Evolutionary conservation across 192 early-diverging fungal species (phyloP), one percentile per base, ranked within the genome.

Genomic region (Coemansia sp.): DNA sequence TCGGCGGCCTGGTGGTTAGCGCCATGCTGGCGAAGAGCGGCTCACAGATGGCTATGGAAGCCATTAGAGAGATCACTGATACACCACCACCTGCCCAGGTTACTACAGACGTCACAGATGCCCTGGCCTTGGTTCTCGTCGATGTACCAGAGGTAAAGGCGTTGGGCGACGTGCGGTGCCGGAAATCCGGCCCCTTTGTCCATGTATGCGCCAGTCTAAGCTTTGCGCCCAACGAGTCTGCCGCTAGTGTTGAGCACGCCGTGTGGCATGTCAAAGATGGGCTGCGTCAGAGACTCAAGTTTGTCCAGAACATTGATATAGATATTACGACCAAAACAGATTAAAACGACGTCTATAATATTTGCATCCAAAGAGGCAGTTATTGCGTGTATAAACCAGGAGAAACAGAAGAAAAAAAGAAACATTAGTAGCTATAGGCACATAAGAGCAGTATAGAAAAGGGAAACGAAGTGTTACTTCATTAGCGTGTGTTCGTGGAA

Each of bases 401-500:
- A 46, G 34, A 42, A 44, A 48, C 51, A 31, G 41, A 27, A 33
- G 13, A 54, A 33, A 57, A 35, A 21, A 45, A 7, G 35, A 56
- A 41, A 45, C 16, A 65, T 44, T 65, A 35, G 21, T 13, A 53
- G 63, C 42, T 50, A 64, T 64, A 51, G 14, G 45, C 61, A 62
- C 61, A 62, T 24, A 33, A n/a, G 61, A 44, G 41, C 61, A 62
- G 11, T 62, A 62, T 62, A 62, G 41, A 42, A 17, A 21, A 41
- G 2, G 31, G 63, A 51, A 31, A 27, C 29, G 27, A 64, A 19
- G n/a, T 54, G 34, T 54, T 50, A 65, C 34, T 82, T 66, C 69
- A 85, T 73, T 53, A 94, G 92, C 6, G 92, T 90, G 44, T 89
- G 85, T 80, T 97, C 95, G 70, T 94, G 88, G 84, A 93, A 94